Evolutionary conservation across 1,139 yeast genomes (phyloP), one percentile per base, ranked within the genome.

Genomic region (Saccharomyces hybrid): DNA sequence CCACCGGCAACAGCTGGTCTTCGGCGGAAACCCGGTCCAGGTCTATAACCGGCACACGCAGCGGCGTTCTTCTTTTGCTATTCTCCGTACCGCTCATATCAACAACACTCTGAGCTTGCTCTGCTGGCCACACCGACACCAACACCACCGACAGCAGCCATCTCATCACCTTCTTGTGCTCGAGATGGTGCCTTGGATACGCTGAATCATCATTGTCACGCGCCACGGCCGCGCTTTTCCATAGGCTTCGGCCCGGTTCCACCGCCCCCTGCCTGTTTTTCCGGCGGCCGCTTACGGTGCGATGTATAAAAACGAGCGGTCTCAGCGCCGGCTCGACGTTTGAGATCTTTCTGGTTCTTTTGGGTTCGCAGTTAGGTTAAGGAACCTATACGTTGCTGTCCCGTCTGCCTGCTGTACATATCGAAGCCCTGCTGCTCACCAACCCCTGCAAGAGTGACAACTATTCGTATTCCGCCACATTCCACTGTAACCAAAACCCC

Each of bases 1-100:
- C 58, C n/a, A 61, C 53, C 7, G 64, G 64, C 14, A 61, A 47
- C 42, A 67, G 54, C 16, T 62, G 61, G 2, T 56, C 55, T 49
- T 47, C 53, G 7, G 66, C 70, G 2, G 59, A 47, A 6, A 67
- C 57, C 25, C 52, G 46, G 47, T 67, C 60, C 48, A 68, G 50
- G 57, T 68, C 70, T 26, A 66, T 58, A 5, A 57, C 57, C 5
- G 66, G 68, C 30, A 64, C 32, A 6, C 44, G 44, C 25, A 38
- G 7, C 26, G 6, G 6, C 44, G 11, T 5, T 13, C 11, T 38
- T 16, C 25, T 38, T 7, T 8, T 38, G 25, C n/a, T 16, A 16
- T 38, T 38, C 26, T 2, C 44, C 11, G 8, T 13, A 16, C 44
- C 44, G n/a, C 44, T 38, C 44, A 38, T 38, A 20, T 20, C 23